Evolutionary conservation across 768 basidiomycete species (phyloP).

Genomic region (Serpula lacrymans): DNA sequence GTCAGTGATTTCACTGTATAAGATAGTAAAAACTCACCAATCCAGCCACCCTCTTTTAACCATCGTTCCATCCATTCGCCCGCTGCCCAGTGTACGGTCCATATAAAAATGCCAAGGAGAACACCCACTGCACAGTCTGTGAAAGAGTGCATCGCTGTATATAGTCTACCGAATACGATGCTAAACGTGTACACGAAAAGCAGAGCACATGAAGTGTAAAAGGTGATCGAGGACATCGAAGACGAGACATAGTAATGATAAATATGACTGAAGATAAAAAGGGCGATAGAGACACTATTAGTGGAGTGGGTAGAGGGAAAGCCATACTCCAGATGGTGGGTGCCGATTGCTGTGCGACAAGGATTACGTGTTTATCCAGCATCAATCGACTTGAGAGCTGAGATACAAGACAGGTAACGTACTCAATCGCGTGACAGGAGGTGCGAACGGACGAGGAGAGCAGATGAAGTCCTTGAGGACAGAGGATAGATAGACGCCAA

Average conservation of each 20-base stretch:
- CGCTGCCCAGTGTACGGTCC: slow-evolving; percentile 41
- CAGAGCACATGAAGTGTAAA: slow-evolving; percentile 37
- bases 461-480: slow-evolving; percentile 89
- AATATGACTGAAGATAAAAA: slow-evolving; percentile 66
- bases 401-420: slow-evolving; percentile 23
- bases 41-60: slow-evolving; percentile 35
- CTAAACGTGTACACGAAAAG: slow-evolving; percentile 61
- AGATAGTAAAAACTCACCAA: slow-evolving; percentile 21
- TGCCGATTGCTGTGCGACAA: slow-evolving; percentile 56
- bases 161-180: slow-evolving; percentile 78
- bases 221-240: slow-evolving; percentile 29
- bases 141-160: slow-evolving; percentile 88
- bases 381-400: neutral
- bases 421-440: slow-evolving; percentile 91
- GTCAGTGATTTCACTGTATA: slow-evolving; percentile 13
- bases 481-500: slow-evolving; percentile 85
- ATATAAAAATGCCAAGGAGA: slow-evolving; percentile 62
- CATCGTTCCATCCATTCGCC: slow-evolving; percentile 41
- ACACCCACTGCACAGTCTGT: slow-evolving; percentile 67
- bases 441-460: slow-evolving; percentile 84
- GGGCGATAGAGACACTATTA: slow-evolving; percentile 84
- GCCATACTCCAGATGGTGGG: slow-evolving; percentile 87
- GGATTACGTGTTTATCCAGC: neutral
- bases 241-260: slow-evolving; percentile 45
- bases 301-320: slow-evolving; percentile 96